Evolutionary conservation across 2,329 filamentous ascomycete species (phyloP).

Genomic region (Nothophoma quercina): DNA sequence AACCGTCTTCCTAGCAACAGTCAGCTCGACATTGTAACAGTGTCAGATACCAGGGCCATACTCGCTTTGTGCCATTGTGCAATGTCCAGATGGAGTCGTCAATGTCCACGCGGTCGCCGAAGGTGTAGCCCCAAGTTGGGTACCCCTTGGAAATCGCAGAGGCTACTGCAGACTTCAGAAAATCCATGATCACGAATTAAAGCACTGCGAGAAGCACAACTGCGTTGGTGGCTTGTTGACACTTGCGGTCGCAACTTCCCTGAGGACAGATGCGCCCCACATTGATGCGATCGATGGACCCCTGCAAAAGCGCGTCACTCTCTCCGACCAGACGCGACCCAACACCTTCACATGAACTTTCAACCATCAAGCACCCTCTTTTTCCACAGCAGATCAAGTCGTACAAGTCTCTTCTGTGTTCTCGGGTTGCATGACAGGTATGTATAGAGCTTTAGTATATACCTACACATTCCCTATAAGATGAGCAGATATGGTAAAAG

Average conservation of each 20-base stretch:
- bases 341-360: not conserved
- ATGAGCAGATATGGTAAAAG: slow-evolving; percentile 47
- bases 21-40: slow-evolving; percentile 29
- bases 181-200: slow-evolving; percentile 74
- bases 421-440: not conserved
- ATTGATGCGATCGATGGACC: slow-evolving; percentile 12
- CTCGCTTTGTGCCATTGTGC: slow-evolving; percentile 90
- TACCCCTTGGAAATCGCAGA: slow-evolving; percentile 91
- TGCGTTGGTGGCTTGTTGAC: slow-evolving; percentile 8
- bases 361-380: not conserved
- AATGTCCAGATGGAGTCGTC: slow-evolving; percentile 97
- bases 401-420: not conserved
- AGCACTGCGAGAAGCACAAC: not conserved
- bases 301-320: slow-evolving; percentile 22
- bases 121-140: slow-evolving; percentile 88
- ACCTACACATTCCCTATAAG: slow-evolving; percentile 12
- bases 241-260: slow-evolving; percentile 10
- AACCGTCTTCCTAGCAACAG: slow-evolving; percentile 79
- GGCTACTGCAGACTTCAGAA: slow-evolving; percentile 95
- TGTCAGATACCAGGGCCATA: slow-evolving; percentile 53
- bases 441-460: not conserved
- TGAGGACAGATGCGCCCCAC: slow-evolving; percentile 30
- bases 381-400: not conserved
- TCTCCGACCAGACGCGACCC: not conserved
- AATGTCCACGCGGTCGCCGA: slow-evolving; percentile 90